Conservation (phyloP, 192 early-diverging fungal genomes). For the Phycomyces nitens region DNA sequence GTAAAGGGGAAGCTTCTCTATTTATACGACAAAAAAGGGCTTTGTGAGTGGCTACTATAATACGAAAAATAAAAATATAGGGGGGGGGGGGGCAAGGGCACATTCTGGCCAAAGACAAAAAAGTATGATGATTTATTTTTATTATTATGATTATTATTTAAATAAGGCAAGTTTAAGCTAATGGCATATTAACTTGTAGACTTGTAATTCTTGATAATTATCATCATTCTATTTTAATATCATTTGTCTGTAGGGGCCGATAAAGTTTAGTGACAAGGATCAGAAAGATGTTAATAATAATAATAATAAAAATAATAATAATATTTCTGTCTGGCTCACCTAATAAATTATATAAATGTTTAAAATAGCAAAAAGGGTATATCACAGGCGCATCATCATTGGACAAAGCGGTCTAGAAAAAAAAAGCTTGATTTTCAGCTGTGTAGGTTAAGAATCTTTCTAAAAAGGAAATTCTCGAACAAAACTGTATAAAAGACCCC, state of each 20-base stretch:
- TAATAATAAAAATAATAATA: no score
- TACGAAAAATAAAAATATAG: slow-evolving; percentile 5
- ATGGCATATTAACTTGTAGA: no score
- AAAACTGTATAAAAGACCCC: neutral
- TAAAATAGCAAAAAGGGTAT: no score
- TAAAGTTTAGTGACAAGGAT: neutral
- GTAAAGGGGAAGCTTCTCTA: no score
- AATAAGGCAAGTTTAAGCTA: neutral
- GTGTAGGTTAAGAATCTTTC: neutral
- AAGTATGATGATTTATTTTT: no score
- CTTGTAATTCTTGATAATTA: no score
- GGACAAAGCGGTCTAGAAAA: slow-evolving; percentile 1
- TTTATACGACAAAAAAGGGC: no score
- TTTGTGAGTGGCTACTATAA: neutral
- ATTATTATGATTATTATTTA: no score
- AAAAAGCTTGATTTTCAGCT: neutral
- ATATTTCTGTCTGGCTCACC: neutral
- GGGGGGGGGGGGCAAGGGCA: neutral
- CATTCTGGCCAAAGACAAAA: neutral
- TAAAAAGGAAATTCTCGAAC: neutral
- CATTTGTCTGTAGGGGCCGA: neutral
- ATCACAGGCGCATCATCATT: neutral
- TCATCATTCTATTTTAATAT: no score
- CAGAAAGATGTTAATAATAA: neutral
- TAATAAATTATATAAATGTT: no score